Base-by-base conservation (phyloP, 805 yeast genomes). In the Kluyveromyces lactis region DNA sequence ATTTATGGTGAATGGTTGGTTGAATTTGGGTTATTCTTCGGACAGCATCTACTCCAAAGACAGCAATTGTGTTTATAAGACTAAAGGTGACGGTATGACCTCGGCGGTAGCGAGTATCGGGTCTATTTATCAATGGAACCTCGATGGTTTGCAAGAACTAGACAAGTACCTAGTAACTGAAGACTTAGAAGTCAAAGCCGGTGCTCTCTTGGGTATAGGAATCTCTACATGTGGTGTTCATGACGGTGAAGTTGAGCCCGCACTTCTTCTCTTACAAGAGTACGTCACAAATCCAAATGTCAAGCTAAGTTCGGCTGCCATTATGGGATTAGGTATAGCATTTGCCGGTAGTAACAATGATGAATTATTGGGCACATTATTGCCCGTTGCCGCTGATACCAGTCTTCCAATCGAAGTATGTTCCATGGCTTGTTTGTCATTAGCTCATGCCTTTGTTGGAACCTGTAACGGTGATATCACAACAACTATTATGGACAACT, bases 151-250 rank as follows among this genome's bases (percentile, higher is more conserved):
- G 48, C 96, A 90, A 64, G 77, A 76, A 42, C 71, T 92, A 52
- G 97, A 92, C 64, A 85, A 83, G 61, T 89, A 82, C 60, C 68
- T 90, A 42, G 89, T 89, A 55, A 81, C 95, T 3, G 73, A 79
- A 13, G 95, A 87, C 52, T 81, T 78, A 42, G 90, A 86, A 55
- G 77, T 89, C 49, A 86, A 86, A 65, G 96, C 97, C 5, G 99
- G 99, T 64, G 95, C 98, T 4, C 70, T 92, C 42, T 72, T 92
- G 49, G 99, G 97, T 61, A 86, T 86, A 62, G 98, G 97, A 61
- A 73, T 92, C 35, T 80, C 86, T 4, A 85, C 95, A 21, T 73
- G 94, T 17, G 94, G 95, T 63, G 90, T 92, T 40, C 95, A 86
- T 63, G 96, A 90, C 58, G 63, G 61, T 23, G 98, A 90, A 46